Base-by-base conservation (phyloP, 2,329 filamentous ascomycete genomes). In the Piedraia hortae region DNA sequence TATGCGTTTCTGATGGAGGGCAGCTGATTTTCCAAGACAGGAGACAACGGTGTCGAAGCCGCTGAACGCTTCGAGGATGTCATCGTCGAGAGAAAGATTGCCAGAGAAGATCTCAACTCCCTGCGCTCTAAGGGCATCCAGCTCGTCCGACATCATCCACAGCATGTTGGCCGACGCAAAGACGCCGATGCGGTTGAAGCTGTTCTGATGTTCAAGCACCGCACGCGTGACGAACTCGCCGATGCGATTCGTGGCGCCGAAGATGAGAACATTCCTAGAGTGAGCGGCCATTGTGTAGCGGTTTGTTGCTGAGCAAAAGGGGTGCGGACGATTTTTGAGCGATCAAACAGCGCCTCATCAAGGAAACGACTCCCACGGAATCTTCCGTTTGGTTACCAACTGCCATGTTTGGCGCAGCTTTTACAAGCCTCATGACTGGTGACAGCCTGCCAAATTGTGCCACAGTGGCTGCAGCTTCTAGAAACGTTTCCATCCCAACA, bases 21-120 rank as follows among this genome's bases (percentile, higher is more conserved):
- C 56, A 1, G 55, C 61, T n/a, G 51, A 53, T 22, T 68, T 53
- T 3, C 69, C 69, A 1, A 74, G 50, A 2, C 60, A 59, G 10
- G 59, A 67, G 21, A 74, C 45, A 18, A 73, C 50, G 0, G 66
- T 72, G 38, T 73, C 63, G 32, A 66, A 56, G 21, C 46, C 53
- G 9, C 29, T 31, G 31, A 61, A 70, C 2, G 64, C 63, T n/a
- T 49, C 47, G 10, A 45, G 39, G 2, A 71, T 46, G 23, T 62
- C 57, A 6, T 45, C 36, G 12, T 55, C 49, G 12, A 51, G 54
- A 2, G 45, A 46, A 4, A 66, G 34, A 34, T 65, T 50, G 11
- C 63, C 64, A 1, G 56, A 46, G 10, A 65, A 45, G 4, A 70
- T 46, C 6, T 57, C 47, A 5, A 62, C 50, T 2, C 55, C 54